Base-by-base conservation (phyloP, 2,329 filamentous ascomycete species). In the Corniculantispora saksenae region DNA sequence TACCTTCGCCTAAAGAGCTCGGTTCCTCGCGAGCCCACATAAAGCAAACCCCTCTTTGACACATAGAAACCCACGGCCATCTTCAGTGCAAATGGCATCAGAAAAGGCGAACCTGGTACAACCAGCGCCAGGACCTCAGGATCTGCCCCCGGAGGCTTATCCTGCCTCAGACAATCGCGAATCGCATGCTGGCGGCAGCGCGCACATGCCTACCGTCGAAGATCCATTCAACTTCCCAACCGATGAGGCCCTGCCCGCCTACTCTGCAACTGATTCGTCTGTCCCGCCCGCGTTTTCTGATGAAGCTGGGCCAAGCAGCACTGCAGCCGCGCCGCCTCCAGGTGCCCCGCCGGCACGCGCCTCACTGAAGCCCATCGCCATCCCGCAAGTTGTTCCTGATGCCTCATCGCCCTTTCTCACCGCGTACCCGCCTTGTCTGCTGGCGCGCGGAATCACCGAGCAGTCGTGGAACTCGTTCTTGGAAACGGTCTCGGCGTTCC, bases 401-500 rank as follows among this genome's bases (percentile, higher is more conserved):
- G 67, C 74, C 4, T 73, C 76, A 1, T 72, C 80, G 0, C 76
- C 79, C 0, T 80, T 83, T 65, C 70, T 82, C 1, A 38, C 69
- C 1, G 79, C 78, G 0, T 83, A 79, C 64, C 63, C 79, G 0
- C 75, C 76, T 0, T 59, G 71, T 3, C 76, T 83, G 0, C 75
- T 82, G 0, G 67, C 70, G 19, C 73, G 76, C 43, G 81, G 77
- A 48, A 75, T 80, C 64, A 73, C 77, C 0, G 64, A 72, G 8
- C 69, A 73, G n/a, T 72, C 75, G 0, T 80, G 77, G 76, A 57
- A 62, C 10, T 74, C 77, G 0, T 78, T 79, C 19, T 62, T 79
- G 1, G 68, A 74, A 21, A 82, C 81, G 9, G 70, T 81, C 2
- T 83, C 81, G 0, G 81, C 79, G 1, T 83, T 83, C 65, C 74